phyloP scores from a whole-genome alignment of 2,329 filamentous ascomycete species.

The Orbilia oligospora region DNA sequence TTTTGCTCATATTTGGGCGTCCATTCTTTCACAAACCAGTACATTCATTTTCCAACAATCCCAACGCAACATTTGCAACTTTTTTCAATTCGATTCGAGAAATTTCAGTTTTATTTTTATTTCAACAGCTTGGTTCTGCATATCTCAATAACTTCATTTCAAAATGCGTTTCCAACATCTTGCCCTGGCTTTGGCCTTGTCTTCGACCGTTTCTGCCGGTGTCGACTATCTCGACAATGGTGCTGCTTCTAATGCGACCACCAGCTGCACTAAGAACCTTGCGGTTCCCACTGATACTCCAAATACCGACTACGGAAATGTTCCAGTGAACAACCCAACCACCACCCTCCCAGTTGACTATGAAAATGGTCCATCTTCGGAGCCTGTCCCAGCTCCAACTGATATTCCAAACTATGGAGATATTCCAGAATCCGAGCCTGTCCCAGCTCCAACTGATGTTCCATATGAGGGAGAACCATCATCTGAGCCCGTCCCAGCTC shows the following conservation, averaged over 20 bases:
- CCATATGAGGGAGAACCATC: not conserved
- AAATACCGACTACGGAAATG: conserved; percentile 21
- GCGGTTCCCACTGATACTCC: conserved; percentile 25
- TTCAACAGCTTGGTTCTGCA: conserved; percentile 59
- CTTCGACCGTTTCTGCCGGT: conserved; percentile 49
- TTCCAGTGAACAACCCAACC: conserved; percentile 27
- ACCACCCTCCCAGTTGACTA: not conserved
- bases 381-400: conserved; percentile 8
- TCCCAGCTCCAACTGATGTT: conserved; percentile 10
- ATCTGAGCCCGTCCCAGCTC: conserved; percentile 14
- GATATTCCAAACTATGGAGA: conserved; percentile 11
- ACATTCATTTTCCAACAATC: conserved; percentile 53
- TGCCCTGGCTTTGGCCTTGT: conserved; percentile 59
- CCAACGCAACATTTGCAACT: conserved; percentile 45
- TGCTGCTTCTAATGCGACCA: conserved; percentile 2
- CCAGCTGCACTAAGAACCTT: conserved; percentile 11
- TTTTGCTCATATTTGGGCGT: conserved; percentile 56
- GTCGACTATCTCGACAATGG: conserved; percentile 39
- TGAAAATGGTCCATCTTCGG: conserved; percentile 11
- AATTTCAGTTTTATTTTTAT: conserved; percentile 16
- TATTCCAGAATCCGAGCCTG: conserved; percentile 5
- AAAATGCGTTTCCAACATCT: conserved; percentile 61
- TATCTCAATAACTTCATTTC: conserved; percentile 40
- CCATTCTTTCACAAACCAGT: conserved; percentile 54
- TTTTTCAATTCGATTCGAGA: conserved; percentile 46